These are phyloP conservation scores for Hyaloscypha bicolor DNA, from an alignment of 495 filamentous ascomycete species.

Conservation along the genomic window DNA sequence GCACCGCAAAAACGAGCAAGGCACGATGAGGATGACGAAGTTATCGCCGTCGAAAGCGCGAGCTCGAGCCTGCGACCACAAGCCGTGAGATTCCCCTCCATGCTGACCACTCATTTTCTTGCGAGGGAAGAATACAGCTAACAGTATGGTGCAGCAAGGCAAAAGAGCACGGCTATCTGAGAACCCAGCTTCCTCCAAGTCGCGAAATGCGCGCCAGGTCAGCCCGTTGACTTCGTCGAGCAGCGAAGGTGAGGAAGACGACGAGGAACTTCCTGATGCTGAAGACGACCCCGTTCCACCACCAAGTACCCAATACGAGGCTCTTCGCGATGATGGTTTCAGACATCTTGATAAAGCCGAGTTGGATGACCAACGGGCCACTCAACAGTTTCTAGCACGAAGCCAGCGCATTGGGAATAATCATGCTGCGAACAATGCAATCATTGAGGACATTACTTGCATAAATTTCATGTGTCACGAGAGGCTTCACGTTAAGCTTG, in stretches of 20 bases:
- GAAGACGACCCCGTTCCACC: conserved; percentile 4
- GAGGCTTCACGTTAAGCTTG: conserved; percentile 76
- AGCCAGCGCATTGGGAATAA: conserved; percentile 64
- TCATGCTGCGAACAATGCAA: conserved; percentile 75
- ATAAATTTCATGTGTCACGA: conserved; percentile 95
- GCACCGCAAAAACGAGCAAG: conserved; percentile 26
- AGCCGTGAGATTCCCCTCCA: conserved; percentile 42
- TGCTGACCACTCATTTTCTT: neutral
- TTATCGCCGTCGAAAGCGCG: conserved; percentile 45
- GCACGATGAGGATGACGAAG: conserved; percentile 49
- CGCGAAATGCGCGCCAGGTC: conserved; percentile 31
- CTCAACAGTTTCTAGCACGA: conserved; percentile 68
- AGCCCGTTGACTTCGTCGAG: conserved; percentile 18
- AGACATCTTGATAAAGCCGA: conserved; percentile 56
- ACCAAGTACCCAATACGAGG: conserved; percentile 49
- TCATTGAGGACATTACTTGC: conserved; percentile 81
- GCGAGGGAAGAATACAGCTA: neutral
- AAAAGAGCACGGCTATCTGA: conserved; percentile 50
- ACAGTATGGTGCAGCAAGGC: conserved; percentile 33
- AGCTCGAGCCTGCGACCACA: conserved; percentile 47
- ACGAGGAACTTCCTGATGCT: conserved; percentile 2
- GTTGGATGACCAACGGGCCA: conserved; percentile 65
- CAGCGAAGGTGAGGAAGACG: conserved; percentile 20
- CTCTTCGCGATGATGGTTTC: conserved; percentile 52
- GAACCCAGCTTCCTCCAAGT: conserved; percentile 28